Base-by-base conservation (phyloP, 1,139 yeast genomes). In the Torulaspora pretoriensis region DNA sequence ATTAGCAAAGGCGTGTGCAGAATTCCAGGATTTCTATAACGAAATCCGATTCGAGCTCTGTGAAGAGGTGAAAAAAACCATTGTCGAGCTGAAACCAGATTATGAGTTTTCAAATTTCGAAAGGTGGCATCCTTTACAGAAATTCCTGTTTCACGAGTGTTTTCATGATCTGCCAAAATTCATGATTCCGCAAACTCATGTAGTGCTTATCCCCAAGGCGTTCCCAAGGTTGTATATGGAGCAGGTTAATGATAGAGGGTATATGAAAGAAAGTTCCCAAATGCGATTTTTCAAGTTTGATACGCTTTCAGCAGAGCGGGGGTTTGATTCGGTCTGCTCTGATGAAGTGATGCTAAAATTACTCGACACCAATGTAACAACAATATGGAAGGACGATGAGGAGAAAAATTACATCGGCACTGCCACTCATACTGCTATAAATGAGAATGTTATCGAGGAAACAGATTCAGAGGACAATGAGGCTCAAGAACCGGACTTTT, bases 181-280 rank as follows among this genome's bases (percentile, higher is more conserved):
- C 31, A 38, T 41, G 28, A 50, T 39, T 34, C 51, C 53, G 13
- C 50, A 48, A 27, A 46, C 47, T 4, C 48, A 51, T 25, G 40
- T 51, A 7, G 40, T 55, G n/a, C 45, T 51, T 13, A 47, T 56
- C 16, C 60, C 60, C 4, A 46, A 44, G 33, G 38, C 45, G n/a
- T 56, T 53, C 34, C 59, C 59, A 1, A 38, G 37, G 32, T 16
- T 37, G 12, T 53, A 35, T 29, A 38, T 36, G 19, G 27, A 39
- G 9, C 40, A 50, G 10, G 48, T 49, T 2, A 41, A 48, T 23
- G 34, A 38, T 3, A 40, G 47, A 9, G 55, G 55, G 5, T 52
- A 47, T 19, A 42, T 53, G 34, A 42, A 35, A 7, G 43, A 50
- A 26, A 46, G 42, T 12, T 37, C 48, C 9, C 43, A 47, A 16